phyloP scores from a whole-genome alignment of 768 basidiomycete genomes.

The Mycena vitilis region DNA sequence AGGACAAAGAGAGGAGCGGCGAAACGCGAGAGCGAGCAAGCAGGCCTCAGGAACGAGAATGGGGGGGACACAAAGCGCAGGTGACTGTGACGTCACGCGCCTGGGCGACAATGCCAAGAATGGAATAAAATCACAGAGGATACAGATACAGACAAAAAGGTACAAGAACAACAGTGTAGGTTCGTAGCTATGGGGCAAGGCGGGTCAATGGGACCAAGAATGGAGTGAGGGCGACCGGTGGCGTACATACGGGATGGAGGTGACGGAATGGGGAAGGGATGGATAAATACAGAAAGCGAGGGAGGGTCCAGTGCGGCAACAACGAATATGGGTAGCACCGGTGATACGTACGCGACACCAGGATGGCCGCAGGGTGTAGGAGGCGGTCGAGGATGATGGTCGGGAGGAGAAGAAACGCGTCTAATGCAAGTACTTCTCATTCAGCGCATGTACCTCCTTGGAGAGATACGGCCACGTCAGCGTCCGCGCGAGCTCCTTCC shows the following conservation, averaged over 20 bases:
- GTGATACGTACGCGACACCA: background rate
- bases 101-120: background rate
- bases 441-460: constrained; percentile 85
- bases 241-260: constrained; percentile 4
- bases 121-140: background rate
- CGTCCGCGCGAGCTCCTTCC: constrained; percentile 71
- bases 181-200: constrained; percentile 11
- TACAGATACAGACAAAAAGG: constrained; percentile 16
- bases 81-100: constrained; percentile 11
- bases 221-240: constrained; percentile 1
- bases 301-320: background rate
- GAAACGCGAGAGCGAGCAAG: too few relatives aligned
- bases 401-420: background rate
- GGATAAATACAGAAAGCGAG: background rate
- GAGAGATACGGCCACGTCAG: constrained; percentile 89
- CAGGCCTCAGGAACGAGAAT: too few relatives aligned
- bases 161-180: constrained; percentile 28
- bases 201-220: background rate
- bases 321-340: constrained; percentile 2
- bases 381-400: background rate
- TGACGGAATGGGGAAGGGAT: background rate
- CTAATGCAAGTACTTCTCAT: constrained; percentile 80
- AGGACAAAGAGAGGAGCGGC: too few relatives aligned
- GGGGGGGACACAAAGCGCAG: background rate
- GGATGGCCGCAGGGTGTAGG: background rate